Evolutionary conservation across 345 rosid genomes (phyloP).

Genomic region (Physaria fendleri): DNA sequence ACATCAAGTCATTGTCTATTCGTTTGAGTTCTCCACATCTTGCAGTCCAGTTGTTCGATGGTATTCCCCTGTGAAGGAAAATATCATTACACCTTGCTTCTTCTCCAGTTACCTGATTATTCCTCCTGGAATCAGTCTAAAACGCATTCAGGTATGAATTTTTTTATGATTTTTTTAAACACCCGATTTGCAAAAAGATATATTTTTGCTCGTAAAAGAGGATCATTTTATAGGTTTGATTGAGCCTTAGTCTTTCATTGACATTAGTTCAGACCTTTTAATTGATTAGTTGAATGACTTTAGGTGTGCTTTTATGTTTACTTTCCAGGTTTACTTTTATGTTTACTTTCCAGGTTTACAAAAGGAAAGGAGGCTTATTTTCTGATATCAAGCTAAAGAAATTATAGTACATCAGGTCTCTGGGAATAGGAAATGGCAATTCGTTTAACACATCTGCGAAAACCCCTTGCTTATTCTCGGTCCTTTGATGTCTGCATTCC

Average conservation of each 20-base stretch:
- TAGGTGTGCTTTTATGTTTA: not conserved
- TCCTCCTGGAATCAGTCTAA: conserved; percentile 6
- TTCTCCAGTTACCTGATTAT: not conserved
- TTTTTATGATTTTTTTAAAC: not conserved
- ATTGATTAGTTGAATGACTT: not conserved
- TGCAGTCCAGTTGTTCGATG: conserved; percentile 23
- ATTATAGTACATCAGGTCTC: not conserved
- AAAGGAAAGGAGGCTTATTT: not conserved
- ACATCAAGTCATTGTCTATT: not conserved
- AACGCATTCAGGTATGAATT: conserved; percentile 18
- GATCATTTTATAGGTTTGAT: not conserved
- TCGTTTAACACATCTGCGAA: conserved; percentile 19
- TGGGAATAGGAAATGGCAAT: conserved; percentile 21
- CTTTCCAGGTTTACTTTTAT: conserved; percentile 9
- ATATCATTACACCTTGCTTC: not conserved
- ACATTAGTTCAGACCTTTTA: not conserved
- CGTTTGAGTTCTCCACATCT: not conserved
- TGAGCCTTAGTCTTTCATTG: not conserved
- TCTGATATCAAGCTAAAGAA: not conserved
- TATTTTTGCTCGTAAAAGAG: not conserved
- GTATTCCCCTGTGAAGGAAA: conserved; percentile 23
- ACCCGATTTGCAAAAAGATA: not conserved
- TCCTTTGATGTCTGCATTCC: conserved; percentile 7
- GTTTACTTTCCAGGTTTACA: conserved; percentile 11
- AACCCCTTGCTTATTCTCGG: conserved; percentile 12